These are phyloP conservation scores for Aureococcus anophagefferens DNA, from an alignment of 108 stramenopile species.

Conservation along the genomic window DNA sequence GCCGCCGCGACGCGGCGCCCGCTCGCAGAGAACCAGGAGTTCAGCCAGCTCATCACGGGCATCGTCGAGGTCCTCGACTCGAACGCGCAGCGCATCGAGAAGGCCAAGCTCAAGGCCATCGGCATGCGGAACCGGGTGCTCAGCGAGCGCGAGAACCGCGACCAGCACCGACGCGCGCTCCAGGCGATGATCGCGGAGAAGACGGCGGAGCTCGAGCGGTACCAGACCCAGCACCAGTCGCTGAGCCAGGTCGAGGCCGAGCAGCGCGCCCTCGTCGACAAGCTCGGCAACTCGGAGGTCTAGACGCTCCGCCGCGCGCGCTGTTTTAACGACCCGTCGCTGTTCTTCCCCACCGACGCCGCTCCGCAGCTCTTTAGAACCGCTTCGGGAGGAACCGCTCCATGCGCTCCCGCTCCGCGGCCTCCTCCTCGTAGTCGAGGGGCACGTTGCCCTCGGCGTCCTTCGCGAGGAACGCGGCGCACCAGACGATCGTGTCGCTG, in stretches of 20 bases:
- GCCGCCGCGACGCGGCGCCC: too few relatives aligned
- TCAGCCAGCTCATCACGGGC: slow-evolving; percentile 17
- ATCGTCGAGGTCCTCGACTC: slow-evolving; percentile 32
- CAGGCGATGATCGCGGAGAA: slow-evolving; percentile 31
- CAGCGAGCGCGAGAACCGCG: slow-evolving; percentile 29
- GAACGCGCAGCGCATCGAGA: slow-evolving; percentile 30
- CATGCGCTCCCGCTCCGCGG: too few relatives aligned
- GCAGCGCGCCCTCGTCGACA: slow-evolving; percentile 32
- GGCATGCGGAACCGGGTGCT: slow-evolving; percentile 34
- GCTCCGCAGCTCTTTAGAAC: too few relatives aligned
- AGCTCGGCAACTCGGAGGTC: slow-evolving; percentile 27
- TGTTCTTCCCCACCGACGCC: too few relatives aligned
- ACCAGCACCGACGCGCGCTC: slow-evolving; percentile 22
- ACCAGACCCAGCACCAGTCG: slow-evolving; percentile 28
- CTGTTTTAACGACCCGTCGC: too few relatives aligned
- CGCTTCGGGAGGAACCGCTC: too few relatives aligned
- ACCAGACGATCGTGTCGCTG: too few relatives aligned
- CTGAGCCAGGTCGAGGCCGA: slow-evolving; percentile 37
- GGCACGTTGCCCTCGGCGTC: too few relatives aligned
- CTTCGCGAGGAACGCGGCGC: too few relatives aligned
- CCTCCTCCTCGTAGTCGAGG: too few relatives aligned
- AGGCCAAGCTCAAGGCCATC: slow-evolving; percentile 33
- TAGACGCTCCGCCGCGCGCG: too few relatives aligned
- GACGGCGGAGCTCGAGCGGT: slow-evolving; percentile 32
- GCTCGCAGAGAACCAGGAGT: slow-evolving; percentile 29